Conservation (phyloP, 306 rosid genomes). For the Phaseolus lunatus region DNA sequence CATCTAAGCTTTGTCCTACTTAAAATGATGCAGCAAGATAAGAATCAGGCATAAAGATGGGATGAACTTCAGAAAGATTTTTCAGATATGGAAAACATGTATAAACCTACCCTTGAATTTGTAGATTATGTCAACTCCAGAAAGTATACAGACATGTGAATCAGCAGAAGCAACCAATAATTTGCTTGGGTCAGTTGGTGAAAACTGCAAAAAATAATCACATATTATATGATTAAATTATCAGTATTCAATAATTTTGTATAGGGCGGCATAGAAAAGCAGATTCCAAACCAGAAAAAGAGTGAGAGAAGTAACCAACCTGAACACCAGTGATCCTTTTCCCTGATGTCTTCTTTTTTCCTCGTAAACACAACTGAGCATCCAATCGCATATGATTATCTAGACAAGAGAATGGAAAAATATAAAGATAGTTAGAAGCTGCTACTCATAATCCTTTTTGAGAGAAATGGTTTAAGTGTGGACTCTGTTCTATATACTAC, state of each 20-base stretch:
- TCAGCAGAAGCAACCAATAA: slow-evolving; percentile 75
- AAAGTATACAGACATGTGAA: slow-evolving; percentile 64
- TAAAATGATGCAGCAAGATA: slow-evolving; percentile 1
- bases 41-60: slow-evolving; percentile 1
- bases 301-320: slow-evolving; percentile 53
- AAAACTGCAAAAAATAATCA: slow-evolving; percentile 58
- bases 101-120: slow-evolving; percentile 66
- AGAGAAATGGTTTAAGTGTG: background rate
- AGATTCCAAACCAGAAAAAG: slow-evolving; percentile 25
- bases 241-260: slow-evolving; percentile 32
- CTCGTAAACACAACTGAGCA: slow-evolving; percentile 59
- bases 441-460: slow-evolving; percentile 4
- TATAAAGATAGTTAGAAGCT: slow-evolving; percentile 42
- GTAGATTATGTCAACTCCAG: slow-evolving; percentile 61
- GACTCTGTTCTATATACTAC: slow-evolving; percentile 9
- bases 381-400: slow-evolving; percentile 65
- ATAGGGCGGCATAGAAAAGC: slow-evolving; percentile 15
- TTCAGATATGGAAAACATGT: slow-evolving; percentile 23
- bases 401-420: slow-evolving; percentile 41
- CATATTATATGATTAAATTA: background rate
- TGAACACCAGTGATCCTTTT: slow-evolving; percentile 79
- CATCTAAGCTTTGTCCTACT: no score
- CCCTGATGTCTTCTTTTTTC: slow-evolving; percentile 71
- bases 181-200: slow-evolving; percentile 64
- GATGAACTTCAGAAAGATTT: slow-evolving; percentile 14